These are phyloP conservation scores for Cladophialophora carrionii DNA, from an alignment of 2,329 filamentous ascomycete species.

Conservation along the genomic window DNA sequence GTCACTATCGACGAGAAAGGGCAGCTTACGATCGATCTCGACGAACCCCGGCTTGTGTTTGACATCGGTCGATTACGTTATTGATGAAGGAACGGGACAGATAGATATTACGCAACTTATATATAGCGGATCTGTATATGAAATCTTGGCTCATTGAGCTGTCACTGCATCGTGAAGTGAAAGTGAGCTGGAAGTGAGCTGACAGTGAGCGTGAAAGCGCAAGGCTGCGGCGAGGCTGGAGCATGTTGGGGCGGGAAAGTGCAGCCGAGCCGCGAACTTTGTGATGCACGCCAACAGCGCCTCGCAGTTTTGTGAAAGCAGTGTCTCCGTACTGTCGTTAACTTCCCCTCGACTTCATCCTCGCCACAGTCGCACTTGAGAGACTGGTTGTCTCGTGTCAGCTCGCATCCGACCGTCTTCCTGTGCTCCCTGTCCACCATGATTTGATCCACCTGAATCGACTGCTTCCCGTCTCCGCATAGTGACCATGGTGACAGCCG, in stretches of 20 bases:
- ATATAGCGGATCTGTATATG: background rate
- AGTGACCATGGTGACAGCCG: slow-evolving; percentile 26
- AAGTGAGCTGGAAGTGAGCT: background rate
- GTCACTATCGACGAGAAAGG: slow-evolving; percentile 30
- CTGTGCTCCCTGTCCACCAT: background rate
- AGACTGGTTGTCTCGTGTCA: background rate
- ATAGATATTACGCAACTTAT: background rate
- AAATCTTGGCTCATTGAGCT: background rate
- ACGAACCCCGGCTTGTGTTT: slow-evolving; percentile 23
- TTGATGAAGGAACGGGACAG: slow-evolving; percentile 11
- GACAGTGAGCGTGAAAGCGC: background rate
- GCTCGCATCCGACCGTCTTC: background rate
- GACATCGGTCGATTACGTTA: slow-evolving; percentile 29
- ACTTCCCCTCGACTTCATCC: background rate
- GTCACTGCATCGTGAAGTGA: background rate
- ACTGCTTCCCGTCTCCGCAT: slow-evolving; percentile 11
- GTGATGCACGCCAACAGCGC: background rate
- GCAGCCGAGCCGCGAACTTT: slow-evolving; percentile 12
- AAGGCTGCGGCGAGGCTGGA: slow-evolving; percentile 13
- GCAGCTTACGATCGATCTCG: slow-evolving; percentile 27
- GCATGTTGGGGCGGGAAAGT: background rate
- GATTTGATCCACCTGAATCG: background rate
- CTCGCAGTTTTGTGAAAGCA: background rate
- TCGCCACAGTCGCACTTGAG: background rate
- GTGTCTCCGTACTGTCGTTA: background rate